Evolutionary conservation across 768 basidiomycete species (phyloP), one percentile per base, ranked within the genome.

Genomic region (Tylopilus subfusipes): DNA sequence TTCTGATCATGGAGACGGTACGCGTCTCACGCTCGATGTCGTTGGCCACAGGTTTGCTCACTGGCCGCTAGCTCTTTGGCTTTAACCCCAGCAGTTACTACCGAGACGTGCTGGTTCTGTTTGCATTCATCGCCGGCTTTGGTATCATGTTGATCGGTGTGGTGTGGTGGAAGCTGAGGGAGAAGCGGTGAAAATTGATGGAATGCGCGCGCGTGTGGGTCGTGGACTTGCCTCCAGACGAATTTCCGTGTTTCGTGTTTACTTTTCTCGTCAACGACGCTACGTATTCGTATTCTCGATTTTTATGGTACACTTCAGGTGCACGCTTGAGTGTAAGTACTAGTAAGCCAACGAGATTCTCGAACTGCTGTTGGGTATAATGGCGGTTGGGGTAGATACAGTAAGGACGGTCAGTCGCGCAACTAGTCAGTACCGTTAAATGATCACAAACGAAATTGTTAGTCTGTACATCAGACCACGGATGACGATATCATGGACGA

Each of bases 101-200:
- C 67, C 78, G 93, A 49, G 90, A 96, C 64, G 89, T 97, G 7
- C 75, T 97, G 25, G 85, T 96, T 42, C 66, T 92, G 49, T 93
- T 94, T 60, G 94, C 82, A 0, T 97, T 86, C 67, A 88, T 94
- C 52, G 86, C 82, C 1, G 92, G 86, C 2, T 93, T 93, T 61
- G 88, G 80, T 0, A 43, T 86, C 9, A 70, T 81, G 4, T 82
- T 95, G n/a, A 82, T 93, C 53, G 78, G 75, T 13, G 74, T 87
- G 22, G 92, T 97, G 3, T 91, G 88, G 82, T 75, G 84, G 61
- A 82, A 80, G 59, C 81, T 96, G 42, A 76, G 85, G 52, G 94
- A 96, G 72, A 77, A 82, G 59, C 81, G 91, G 52, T 95, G 51
- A 71, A 60, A 30, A 30, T 3, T 16, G 18, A 16, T 39, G 54